Evolutionary conservation across 495 filamentous ascomycete species (phyloP).

Genomic region (Astrothelium macrocarpum): DNA sequence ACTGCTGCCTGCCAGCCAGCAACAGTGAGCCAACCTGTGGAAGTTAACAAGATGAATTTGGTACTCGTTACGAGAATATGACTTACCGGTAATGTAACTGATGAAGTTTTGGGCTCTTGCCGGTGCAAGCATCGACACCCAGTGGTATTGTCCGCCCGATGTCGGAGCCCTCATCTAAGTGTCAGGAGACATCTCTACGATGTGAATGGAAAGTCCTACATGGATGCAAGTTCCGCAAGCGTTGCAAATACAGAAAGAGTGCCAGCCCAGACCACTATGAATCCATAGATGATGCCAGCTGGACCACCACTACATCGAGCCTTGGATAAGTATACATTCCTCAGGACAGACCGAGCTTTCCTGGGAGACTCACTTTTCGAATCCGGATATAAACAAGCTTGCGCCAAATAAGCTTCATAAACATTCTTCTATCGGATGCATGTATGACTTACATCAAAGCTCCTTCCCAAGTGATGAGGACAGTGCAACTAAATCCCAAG

Average conservation of each 20-base stretch:
- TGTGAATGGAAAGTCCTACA: slow-evolving; percentile 14
- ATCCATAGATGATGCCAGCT: slow-evolving; percentile 19
- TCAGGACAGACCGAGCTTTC: no score
- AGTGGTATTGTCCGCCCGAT: slow-evolving; percentile 11
- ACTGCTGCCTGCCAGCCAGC: slow-evolving; percentile 13
- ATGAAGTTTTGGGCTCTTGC: slow-evolving; percentile 9
- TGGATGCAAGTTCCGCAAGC: slow-evolving; percentile 18
- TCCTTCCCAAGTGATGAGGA: slow-evolving; percentile 44
- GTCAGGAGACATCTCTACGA: not conserved
- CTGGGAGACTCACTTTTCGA: no score
- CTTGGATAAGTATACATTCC: slow-evolving; percentile 25
- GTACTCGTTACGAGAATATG: slow-evolving; percentile 4
- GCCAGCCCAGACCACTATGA: slow-evolving; percentile 11
- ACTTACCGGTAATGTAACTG: slow-evolving; percentile 14
- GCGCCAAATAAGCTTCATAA: no score
- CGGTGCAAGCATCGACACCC: slow-evolving; percentile 16
- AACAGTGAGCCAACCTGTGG: slow-evolving; percentile 13
- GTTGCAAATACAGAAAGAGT: slow-evolving; percentile 7
- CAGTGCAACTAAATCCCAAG: slow-evolving; percentile 42
- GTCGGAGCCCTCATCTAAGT: slow-evolving; percentile 11
- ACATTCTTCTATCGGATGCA: no score
- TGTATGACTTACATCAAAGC: slow-evolving; percentile 31
- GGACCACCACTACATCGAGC: slow-evolving; percentile 14
- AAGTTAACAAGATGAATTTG: not conserved
- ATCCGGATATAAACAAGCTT: no score